Evolutionary conservation across 768 basidiomycete genomes (phyloP), one percentile per base, ranked within the genome.

Genomic region (Lactarius psammicola): DNA sequence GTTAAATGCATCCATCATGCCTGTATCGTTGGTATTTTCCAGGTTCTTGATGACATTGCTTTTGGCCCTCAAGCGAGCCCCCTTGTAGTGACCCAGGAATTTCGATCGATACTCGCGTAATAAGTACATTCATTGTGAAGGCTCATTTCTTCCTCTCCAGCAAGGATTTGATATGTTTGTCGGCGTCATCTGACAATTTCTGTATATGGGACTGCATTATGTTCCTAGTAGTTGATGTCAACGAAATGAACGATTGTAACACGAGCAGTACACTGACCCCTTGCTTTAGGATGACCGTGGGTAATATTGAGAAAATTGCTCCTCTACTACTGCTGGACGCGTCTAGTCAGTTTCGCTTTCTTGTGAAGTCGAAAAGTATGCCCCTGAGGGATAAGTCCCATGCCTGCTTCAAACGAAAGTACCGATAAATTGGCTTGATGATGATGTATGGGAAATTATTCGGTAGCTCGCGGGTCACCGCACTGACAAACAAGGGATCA

Each of bases 391-490:
- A 5, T 10, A n/a, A n/a, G 9, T 60, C 33, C 73, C 74, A 75
- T 10, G n/a, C n/a, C n/a, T 20, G 10, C 13, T 54, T 4, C 33
- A n/a, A n/a, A 73, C 66, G 10, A 70, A 57, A 3, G 56, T n/a
- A 3, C 31, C 23, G 23, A 76, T 73, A 49, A 68, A 71, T 9
- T 66, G 28, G n/a, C 40, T 69, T 61, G 28, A 64, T 74, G 23
- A 75, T 69, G 5, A 71, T 55, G 38, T 85, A 90, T 0, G 87
- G 87, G 63, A 83, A 86, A 62, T 82, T 80, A 3, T 82, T 86
- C 0, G 87, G 88, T 0, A 90, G 80, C 71, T 91, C 88, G 4
- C 88, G 84, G 0, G 88, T 87, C 7, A 85, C 79, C 3, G 87
- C 82, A 18, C 88, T 90, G 62, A n/a, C 36, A 58, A 49, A n/a